These are phyloP conservation scores for Periconia sp. DNA, from an alignment of 2,329 filamentous ascomycete genomes.

Conservation along the genomic window DNA sequence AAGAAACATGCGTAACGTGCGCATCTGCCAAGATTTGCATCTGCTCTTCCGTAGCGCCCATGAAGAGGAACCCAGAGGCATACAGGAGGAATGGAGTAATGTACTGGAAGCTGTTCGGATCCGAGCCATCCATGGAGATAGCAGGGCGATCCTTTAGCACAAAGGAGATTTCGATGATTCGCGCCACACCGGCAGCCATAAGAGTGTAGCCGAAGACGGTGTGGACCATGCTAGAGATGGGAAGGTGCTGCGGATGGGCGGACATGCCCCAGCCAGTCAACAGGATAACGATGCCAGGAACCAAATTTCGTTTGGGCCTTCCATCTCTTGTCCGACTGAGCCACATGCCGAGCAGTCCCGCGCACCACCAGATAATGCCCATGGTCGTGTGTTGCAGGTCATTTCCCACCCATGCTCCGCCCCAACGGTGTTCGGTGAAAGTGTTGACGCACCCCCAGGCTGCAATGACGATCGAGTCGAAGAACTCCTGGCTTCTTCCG, in stretches of 20 bases:
- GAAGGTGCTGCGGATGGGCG: slow-evolving; percentile 82
- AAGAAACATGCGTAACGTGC: slow-evolving; percentile 85
- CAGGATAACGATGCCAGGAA: slow-evolving; percentile 88
- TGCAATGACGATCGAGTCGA: slow-evolving; percentile 88
- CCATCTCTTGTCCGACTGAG: slow-evolving; percentile 84
- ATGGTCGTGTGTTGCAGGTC: slow-evolving; percentile 99
- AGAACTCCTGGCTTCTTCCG: slow-evolving; percentile 94
- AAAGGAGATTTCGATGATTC: slow-evolving; percentile 92
- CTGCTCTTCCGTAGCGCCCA: slow-evolving; percentile 97
- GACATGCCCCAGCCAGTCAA: slow-evolving; percentile 97
- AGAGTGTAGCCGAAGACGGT: slow-evolving; percentile 91
- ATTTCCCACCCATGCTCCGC: slow-evolving; percentile 84
- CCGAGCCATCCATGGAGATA: slow-evolving; percentile 69
- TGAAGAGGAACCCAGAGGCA: slow-evolving; percentile 93
- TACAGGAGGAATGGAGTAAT: slow-evolving; percentile 78
- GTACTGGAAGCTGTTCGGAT: slow-evolving; percentile 76
- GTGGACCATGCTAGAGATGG: slow-evolving; percentile 87
- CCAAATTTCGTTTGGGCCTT: slow-evolving; percentile 86
- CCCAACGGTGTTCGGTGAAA: slow-evolving; percentile 97
- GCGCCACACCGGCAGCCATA: slow-evolving; percentile 83
- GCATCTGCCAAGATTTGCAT: slow-evolving; percentile 78
- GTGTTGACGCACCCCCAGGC: slow-evolving; percentile 98
- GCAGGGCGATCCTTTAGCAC: slow-evolving; percentile 75
- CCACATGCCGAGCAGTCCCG: slow-evolving; percentile 91
- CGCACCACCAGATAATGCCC: slow-evolving; percentile 99